Evolutionary conservation across 352 stramenopile genomes (phyloP).

Genomic region (Globisporangium paddicum): DNA sequence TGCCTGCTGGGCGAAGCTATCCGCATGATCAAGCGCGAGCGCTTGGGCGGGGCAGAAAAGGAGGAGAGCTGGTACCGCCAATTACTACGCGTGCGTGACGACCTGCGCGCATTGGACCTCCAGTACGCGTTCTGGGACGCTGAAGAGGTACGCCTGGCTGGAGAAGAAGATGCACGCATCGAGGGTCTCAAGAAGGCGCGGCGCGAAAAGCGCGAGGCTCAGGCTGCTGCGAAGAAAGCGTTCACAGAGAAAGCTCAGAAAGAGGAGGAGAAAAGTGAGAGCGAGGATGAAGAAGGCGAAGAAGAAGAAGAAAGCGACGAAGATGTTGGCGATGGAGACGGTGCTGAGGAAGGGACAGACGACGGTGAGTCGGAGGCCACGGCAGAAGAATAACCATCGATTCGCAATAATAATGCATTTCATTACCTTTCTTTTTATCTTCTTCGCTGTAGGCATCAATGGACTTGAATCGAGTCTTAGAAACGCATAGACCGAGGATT

Average conservation of each 20-base stretch:
- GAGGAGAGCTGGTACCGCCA: constrained; percentile 48
- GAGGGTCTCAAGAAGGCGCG: constrained; percentile 41
- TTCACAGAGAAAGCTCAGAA: constrained; percentile 40
- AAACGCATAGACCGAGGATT: neutral
- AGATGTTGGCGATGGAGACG: constrained; percentile 12
- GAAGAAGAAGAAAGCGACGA: constrained; percentile 13
- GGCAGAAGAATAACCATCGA: neutral
- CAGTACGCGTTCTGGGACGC: constrained; percentile 57
- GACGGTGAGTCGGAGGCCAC: constrained; percentile 10
- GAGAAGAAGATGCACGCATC: constrained; percentile 40
- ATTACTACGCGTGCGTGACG: constrained; percentile 60
- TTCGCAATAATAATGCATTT: neutral
- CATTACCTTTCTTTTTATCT: neutral
- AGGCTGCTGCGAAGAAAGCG: constrained; percentile 45
- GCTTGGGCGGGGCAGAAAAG: constrained; percentile 8
- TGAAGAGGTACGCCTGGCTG: constrained; percentile 44
- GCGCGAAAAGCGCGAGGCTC: constrained; percentile 48
- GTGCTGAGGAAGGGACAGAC: constrained; percentile 17
- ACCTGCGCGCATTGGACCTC: constrained; percentile 55
- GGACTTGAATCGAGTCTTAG: neutral
- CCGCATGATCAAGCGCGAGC: constrained; percentile 41
- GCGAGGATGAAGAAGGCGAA: neutral
- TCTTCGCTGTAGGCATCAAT: neutral
- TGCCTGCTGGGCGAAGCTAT: constrained; percentile 60
- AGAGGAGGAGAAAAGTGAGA: neutral